These are phyloP conservation scores for Fomitopsis serialis DNA, from an alignment of 768 basidiomycete genomes.

Conservation along the genomic window DNA sequence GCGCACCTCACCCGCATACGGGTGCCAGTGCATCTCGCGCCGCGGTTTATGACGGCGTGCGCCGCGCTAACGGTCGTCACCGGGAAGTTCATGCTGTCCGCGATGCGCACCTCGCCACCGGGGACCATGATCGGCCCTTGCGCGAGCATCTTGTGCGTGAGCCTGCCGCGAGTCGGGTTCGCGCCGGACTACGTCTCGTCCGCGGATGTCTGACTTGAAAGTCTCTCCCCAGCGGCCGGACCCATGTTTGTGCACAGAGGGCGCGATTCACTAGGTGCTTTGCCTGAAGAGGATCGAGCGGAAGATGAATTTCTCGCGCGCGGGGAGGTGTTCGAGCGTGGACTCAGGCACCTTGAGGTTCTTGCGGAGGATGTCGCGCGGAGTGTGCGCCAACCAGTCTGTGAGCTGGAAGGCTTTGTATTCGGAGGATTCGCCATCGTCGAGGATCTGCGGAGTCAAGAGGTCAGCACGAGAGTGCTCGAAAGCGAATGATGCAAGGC, in stretches of 20 bases:
- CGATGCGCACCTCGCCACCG: no score
- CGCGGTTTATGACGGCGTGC: slow-evolving; percentile 48
- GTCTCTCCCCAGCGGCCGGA: no score
- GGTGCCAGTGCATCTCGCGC: no score
- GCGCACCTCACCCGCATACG: neutral
- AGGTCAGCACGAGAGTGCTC: no score
- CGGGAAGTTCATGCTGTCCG: slow-evolving; percentile 45
- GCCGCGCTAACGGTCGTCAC: slow-evolving; percentile 44
- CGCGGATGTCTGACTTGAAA: neutral
- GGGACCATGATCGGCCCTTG: slow-evolving; percentile 36
- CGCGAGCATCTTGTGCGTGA: slow-evolving; percentile 40
- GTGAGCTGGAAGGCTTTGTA: slow-evolving; percentile 50
- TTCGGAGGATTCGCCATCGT: slow-evolving; percentile 46
- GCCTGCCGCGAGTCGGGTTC: slow-evolving; percentile 29
- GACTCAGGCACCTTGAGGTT: slow-evolving; percentile 36
- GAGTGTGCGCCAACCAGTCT: slow-evolving; percentile 50
- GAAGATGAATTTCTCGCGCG: slow-evolving; percentile 15
- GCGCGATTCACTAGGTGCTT: no score
- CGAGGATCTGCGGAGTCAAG: no score
- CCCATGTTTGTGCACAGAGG: no score
- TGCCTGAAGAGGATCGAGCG: neutral
- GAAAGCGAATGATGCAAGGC: no score
- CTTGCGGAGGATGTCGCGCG: slow-evolving; percentile 50
- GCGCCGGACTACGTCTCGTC: slow-evolving; percentile 25
- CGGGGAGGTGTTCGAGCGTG: slow-evolving; percentile 39